Base-by-base conservation (phyloP, 768 basidiomycete genomes). In the Steccherinum ochraceum region DNA sequence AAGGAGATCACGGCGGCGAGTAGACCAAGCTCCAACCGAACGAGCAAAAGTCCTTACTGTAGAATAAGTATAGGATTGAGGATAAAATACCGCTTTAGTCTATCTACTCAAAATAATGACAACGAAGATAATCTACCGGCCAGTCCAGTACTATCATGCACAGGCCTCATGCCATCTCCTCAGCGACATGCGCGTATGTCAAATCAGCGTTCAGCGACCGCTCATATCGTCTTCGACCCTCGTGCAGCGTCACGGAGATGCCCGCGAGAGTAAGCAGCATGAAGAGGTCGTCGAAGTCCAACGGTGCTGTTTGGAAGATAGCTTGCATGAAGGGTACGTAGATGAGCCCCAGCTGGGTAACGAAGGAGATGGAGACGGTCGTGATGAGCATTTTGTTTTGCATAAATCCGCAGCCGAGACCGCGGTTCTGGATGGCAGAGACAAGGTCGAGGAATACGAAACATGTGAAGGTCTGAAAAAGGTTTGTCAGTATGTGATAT, bases 401-500 rank as follows among this genome's bases (percentile, higher is more conserved):
- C 51, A 81, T 71, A 24, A 97, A 63, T 4, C 83, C 84, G 58
- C 93, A 95, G 40, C 85, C 83, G 13, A 98, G 79, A 11, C 93
- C 93, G 49, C 95, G 89, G 67, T 90, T 95, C 66, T 98, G 94
- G 25, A 96, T 68, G 1, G 95, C 95, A 35, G 93, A 97, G 10
- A 93, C 88, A 41, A 98, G 81, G 68, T 98, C 95, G 55, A 98
- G 85, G 75, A 97, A 90, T 52, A 98, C 95, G 69, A 98, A 98
- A 64, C 84, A 87, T 16, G 93, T 89, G 68, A 98, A 98, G 21
- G 95, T 96, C 95, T 96, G 67, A n/a, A 19, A 20, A 12, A 45
- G 24, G 46, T 59, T 39, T 41, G 18, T 27, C 35, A 45, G 18
- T n/a, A 4, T 12, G 18, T 20, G 16, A 23, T 5, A 39, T 12